phyloP scores from a whole-genome alignment of 331 rosid genomes.

The Pyracantha coccinea region DNA sequence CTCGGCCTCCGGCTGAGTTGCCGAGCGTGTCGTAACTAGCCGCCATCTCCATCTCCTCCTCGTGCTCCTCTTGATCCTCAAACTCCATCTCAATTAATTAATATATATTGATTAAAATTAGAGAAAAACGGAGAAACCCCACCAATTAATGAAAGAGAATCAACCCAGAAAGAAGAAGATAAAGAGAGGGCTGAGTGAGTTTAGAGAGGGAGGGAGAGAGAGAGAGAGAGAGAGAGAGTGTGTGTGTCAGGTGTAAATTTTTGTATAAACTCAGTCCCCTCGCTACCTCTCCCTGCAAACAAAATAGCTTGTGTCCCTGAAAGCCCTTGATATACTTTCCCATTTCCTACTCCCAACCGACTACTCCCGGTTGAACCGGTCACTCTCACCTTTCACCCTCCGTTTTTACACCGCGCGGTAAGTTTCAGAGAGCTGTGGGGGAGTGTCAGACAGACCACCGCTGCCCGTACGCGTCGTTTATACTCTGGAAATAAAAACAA shows the following conservation, averaged over 20 bases:
- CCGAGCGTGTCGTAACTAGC: slow-evolving; percentile 47
- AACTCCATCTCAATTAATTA: slow-evolving; percentile 48
- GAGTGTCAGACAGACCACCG: not conserved
- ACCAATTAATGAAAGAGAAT: not conserved
- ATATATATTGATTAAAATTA: not conserved
- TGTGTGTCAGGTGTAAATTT: slow-evolving; percentile 6
- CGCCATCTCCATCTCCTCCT: slow-evolving; percentile 57
- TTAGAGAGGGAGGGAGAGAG: not conserved
- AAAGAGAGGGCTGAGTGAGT: not conserved
- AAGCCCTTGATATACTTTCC: slow-evolving; percentile 44
- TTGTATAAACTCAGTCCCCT: slow-evolving; percentile 9
- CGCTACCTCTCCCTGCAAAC: not conserved
- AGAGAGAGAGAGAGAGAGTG: slow-evolving; percentile 3
- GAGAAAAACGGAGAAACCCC: not conserved
- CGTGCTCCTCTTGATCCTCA: slow-evolving; percentile 78
- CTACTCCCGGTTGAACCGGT: slow-evolving; percentile 42
- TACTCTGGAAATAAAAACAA: too few species aligned
- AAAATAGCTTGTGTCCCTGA: slow-evolving; percentile 13
- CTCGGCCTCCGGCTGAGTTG: slow-evolving; percentile 26
- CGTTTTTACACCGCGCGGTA: slow-evolving; percentile 18
- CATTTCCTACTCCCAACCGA: slow-evolving; percentile 33
- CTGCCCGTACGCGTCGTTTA: too few species aligned
- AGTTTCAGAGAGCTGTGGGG: not conserved
- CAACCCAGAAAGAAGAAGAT: not conserved
- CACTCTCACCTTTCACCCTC: slow-evolving; percentile 1